These are phyloP conservation scores for Panaeolus papilionaceus DNA, from an alignment of 768 basidiomycete genomes.

Conservation along the genomic window DNA sequence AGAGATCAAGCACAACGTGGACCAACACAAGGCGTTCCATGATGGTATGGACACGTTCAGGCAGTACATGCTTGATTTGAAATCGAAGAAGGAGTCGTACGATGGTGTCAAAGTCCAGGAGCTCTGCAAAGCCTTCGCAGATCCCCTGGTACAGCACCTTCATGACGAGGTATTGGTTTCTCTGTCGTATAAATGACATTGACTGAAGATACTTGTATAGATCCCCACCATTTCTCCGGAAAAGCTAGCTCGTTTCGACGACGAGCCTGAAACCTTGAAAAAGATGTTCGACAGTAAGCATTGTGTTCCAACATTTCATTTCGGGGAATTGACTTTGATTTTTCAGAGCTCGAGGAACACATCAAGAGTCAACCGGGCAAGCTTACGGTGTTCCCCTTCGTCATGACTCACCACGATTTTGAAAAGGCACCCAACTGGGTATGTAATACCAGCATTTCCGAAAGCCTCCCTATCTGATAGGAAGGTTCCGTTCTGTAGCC, in stretches of 20 bases:
- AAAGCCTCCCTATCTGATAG: not conserved
- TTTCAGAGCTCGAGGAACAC: conserved; percentile 29
- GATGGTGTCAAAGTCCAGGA: conserved; percentile 27
- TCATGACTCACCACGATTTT: conserved; percentile 29
- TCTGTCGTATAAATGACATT: not conserved
- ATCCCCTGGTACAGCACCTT: conserved; percentile 31
- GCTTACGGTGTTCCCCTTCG: conserved; percentile 27
- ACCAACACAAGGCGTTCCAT: conserved; percentile 33
- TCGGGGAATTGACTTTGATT: not conserved
- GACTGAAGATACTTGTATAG: conserved; percentile 15
- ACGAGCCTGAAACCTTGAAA: conserved; percentile 15
- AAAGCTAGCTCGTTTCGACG: conserved; percentile 24
- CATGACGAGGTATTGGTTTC: conserved; percentile 31
- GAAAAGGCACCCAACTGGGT: conserved; percentile 31
- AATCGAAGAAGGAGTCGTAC: conserved; percentile 21
- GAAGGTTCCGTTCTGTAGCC: conserved; percentile 20
- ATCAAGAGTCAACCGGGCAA: conserved; percentile 26
- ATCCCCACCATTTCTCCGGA: conserved; percentile 31
- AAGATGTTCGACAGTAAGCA: conserved; percentile 21
- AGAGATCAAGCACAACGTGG: conserved; percentile 33
- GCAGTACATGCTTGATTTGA: conserved; percentile 27
- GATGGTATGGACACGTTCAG: conserved; percentile 28
- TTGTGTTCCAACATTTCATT: not conserved
- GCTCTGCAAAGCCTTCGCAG: conserved; percentile 32
- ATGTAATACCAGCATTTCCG: not conserved